Percentiles rank a stretch among this genome's conserved stretches.
phyloP scores from a whole-genome alignment of 306 rosid species.

The Adenanthera pavonina region DNA sequence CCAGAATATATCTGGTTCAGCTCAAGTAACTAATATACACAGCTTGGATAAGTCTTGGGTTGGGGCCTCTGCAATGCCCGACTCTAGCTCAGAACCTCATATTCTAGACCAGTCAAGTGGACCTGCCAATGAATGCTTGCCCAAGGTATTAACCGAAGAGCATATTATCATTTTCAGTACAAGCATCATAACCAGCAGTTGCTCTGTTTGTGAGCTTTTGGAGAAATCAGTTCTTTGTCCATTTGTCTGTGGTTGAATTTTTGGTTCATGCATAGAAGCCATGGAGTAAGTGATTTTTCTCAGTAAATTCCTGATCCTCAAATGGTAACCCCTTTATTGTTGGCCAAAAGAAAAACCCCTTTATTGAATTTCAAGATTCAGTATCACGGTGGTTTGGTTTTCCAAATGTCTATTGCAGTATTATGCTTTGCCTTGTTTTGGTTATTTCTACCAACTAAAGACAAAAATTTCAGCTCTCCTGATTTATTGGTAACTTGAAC shows the following conservation, averaged over 20 bases:
- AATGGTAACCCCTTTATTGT: slow-evolving; percentile 14
- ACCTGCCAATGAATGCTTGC: slow-evolving; percentile 53
- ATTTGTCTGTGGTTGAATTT: slow-evolving; percentile 4
- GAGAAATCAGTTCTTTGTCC: slow-evolving; percentile 12
- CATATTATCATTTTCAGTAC: slow-evolving; percentile 16
- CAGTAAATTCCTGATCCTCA: slow-evolving; percentile 21
- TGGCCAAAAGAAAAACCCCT: too few relatives aligned
- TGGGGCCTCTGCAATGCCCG: slow-evolving; percentile 63
- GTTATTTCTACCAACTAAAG: background rate
- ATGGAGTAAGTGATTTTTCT: background rate
- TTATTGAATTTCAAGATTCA: slow-evolving; percentile 13
- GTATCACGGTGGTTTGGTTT: slow-evolving; percentile 14
- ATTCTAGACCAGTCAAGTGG: slow-evolving; percentile 51
- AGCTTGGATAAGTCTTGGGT: slow-evolving; percentile 52
- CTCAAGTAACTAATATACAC: slow-evolving; percentile 44
- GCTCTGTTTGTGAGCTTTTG: background rate
- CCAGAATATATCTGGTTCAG: slow-evolving; percentile 50
- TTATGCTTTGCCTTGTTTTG: slow-evolving; percentile 19
- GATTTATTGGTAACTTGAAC: slow-evolving; percentile 26
- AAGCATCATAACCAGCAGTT: slow-evolving; percentile 13
- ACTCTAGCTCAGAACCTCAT: slow-evolving; percentile 46
- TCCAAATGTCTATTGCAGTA: slow-evolving; percentile 16
- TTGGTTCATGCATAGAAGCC: slow-evolving; percentile 3
- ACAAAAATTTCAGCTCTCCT: slow-evolving; percentile 4
- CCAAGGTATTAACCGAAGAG: slow-evolving; percentile 67